Evolutionary conservation across 768 basidiomycete genomes (phyloP).

Genomic region (Clitopilus passeckerianus): DNA sequence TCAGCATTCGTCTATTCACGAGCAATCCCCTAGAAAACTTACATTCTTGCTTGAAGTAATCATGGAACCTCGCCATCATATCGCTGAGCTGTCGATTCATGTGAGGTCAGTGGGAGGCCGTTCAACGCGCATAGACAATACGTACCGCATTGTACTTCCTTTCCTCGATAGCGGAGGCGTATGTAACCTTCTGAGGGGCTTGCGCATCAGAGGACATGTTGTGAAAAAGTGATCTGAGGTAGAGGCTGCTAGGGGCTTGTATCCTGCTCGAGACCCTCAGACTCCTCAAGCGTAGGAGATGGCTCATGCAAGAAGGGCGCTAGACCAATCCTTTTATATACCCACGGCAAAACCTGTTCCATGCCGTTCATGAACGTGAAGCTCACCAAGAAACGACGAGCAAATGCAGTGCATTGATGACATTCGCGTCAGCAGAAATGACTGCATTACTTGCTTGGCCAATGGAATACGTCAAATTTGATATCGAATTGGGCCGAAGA

Average conservation of each 20-base stretch:
- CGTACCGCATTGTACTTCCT: not conserved
- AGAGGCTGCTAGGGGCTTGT: not conserved
- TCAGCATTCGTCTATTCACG: no score
- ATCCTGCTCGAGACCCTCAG: not conserved
- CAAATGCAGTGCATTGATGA: not conserved
- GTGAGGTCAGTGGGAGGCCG: not conserved
- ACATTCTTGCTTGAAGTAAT: conserved; percentile 1
- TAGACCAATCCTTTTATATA: not conserved
- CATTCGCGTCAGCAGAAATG: not conserved
- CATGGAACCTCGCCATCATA: not conserved
- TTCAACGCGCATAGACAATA: not conserved
- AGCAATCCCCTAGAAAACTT: not conserved
- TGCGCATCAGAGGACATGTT: not conserved
- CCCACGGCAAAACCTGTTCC: not conserved
- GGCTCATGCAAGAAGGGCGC: not conserved
- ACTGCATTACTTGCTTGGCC: not conserved
- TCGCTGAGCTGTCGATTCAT: not conserved
- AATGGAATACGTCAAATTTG: not conserved
- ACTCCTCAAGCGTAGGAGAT: not conserved
- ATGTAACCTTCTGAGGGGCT: not conserved
- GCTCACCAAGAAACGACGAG: not conserved
- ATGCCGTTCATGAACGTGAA: not conserved
- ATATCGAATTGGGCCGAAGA: no score
- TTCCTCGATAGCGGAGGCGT: not conserved
- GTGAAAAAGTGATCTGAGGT: not conserved